phyloP scores from a whole-genome alignment of 805 yeast genomes.

The Teunomyces lycoperdinae region DNA sequence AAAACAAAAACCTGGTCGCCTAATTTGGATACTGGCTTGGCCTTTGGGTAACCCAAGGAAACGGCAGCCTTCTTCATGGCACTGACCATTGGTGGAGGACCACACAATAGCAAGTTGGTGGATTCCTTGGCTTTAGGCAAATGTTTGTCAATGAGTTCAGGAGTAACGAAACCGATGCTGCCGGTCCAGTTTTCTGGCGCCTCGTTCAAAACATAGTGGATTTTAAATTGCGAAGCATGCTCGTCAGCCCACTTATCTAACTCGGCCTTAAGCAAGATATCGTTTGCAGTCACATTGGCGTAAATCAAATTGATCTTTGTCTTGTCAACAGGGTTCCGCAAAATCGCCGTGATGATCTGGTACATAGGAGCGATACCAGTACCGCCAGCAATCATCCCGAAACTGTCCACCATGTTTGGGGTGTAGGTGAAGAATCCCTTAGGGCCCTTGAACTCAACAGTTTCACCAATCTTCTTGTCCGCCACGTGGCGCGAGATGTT shows the following conservation, averaged over 20 bases:
- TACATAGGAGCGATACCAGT: conserved; percentile 97
- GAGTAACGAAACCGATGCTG: conserved; percentile 75
- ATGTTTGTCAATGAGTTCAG: conserved; percentile 61
- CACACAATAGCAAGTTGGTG: conserved; percentile 78
- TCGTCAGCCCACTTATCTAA: conserved; percentile 60
- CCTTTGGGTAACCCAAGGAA: conserved; percentile 74
- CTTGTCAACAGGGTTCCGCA: conserved; percentile 69
- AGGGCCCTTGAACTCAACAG: conserved; percentile 81
- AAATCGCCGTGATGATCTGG: conserved; percentile 82
- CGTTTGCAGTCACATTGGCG: conserved; percentile 78
- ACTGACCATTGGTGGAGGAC: conserved; percentile 90
- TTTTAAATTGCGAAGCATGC: conserved; percentile 57
- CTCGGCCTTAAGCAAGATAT: conserved; percentile 77
- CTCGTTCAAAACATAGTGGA: conserved; percentile 73
- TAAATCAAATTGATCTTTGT: conserved; percentile 74
- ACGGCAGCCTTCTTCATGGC: conserved; percentile 78
- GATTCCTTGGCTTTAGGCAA: conserved; percentile 61
- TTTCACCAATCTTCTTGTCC: conserved; percentile 72
- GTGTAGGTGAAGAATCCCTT: conserved; percentile 83
- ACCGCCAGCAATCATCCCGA: conserved; percentile 96
- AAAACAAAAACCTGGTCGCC: conserved; percentile 90
- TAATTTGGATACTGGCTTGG: conserved; percentile 83
- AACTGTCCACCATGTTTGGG: conserved; percentile 68
- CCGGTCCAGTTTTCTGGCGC: conserved; percentile 76
- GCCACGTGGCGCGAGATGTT: conserved; percentile 76